Evolutionary conservation across 257 asterid species (phyloP), one percentile per base, ranked within the genome.

Genomic region (Dorcoceras hygrometricum): DNA sequence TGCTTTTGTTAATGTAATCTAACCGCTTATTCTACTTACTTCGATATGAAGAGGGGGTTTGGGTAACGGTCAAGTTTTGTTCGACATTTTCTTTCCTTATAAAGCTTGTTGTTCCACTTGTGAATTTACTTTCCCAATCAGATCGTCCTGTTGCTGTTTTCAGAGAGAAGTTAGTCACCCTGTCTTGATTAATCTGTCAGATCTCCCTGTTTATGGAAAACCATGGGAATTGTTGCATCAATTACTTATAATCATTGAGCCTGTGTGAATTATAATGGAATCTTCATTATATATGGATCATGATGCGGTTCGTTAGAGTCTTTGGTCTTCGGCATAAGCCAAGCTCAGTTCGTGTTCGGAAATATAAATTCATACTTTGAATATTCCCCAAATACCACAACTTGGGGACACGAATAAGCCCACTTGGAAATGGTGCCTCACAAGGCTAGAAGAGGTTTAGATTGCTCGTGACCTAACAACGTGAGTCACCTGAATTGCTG

Each of bases 131-230:
- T 54, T 8, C 64, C 54, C 34, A 16, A 12, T 57, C 54, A 4
- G 67, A 20, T 31, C 14, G n/a, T 36, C 23, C 19, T 65, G 48
- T 48, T 59, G 50, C 65, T 46, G 23, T 64, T 63, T 70, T 68
- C 36, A 4, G 51, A 46, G 25, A 31, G 71, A 69, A 65, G 32
- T 46, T 55, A 32, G 46, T 54, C 27, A 39, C 36, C 8, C 48
- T 18, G 66, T 63, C 20, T 27, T 60, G 27, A 36, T 60, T 29
- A 43, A 22, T 70, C 53, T 48, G 9, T 34, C 24, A 34, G 36
- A 65, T 58, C 53, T 70, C 39, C 63, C 25, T 16, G n/a, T 23
- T 53, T 10, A 6, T 19, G 23, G 48, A n/a, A 54, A 53, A 66
- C 54, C 59, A 58, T 57, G 56, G 29, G 57, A 34, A 14, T 26